These are phyloP conservation scores for Rhododendron williamsianum DNA, from an alignment of 148 eudicot species.

Conservation along the genomic window DNA sequence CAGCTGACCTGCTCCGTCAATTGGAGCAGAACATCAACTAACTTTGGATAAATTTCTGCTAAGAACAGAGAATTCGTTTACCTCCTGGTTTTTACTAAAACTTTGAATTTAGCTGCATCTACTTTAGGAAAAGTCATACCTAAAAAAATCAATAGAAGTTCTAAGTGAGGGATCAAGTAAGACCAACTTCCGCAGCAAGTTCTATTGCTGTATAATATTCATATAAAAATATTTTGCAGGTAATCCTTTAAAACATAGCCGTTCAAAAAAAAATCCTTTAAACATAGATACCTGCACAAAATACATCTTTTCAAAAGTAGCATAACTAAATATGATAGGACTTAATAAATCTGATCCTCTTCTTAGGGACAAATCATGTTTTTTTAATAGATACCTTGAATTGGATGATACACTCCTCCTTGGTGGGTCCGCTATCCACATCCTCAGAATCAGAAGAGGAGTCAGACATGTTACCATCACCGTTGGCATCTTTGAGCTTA, in stretches of 20 bases:
- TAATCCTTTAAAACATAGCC: not conserved
- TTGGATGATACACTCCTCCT: constrained; percentile 70
- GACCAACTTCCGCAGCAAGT: not conserved
- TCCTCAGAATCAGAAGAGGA: constrained; percentile 94
- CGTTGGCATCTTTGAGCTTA: constrained; percentile 58
- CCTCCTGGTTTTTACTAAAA: not conserved
- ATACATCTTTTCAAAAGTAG: not conserved
- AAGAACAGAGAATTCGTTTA: not conserved
- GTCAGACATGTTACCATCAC: constrained; percentile 68
- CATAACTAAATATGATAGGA: not conserved
- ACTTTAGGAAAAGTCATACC: not conserved
- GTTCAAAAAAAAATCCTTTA: not conserved
- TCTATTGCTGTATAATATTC: not conserved
- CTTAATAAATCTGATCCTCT: not conserved
- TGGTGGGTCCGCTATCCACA: constrained; percentile 75
- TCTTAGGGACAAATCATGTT: not conserved
- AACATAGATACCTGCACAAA: not conserved
- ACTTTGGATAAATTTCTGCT: not conserved
- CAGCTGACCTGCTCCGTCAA: not conserved
- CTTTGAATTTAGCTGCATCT: not conserved
- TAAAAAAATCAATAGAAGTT: not conserved
- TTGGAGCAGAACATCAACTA: constrained; percentile 1
- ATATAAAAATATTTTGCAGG: not conserved
- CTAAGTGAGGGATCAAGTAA: not conserved
- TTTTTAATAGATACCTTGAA: constrained; percentile 56